Percentiles rank a stretch among this genome's conserved stretches.
Conservation (phyloP, 192 early-diverging fungal genomes). For the Coemansia sp. region DNA sequence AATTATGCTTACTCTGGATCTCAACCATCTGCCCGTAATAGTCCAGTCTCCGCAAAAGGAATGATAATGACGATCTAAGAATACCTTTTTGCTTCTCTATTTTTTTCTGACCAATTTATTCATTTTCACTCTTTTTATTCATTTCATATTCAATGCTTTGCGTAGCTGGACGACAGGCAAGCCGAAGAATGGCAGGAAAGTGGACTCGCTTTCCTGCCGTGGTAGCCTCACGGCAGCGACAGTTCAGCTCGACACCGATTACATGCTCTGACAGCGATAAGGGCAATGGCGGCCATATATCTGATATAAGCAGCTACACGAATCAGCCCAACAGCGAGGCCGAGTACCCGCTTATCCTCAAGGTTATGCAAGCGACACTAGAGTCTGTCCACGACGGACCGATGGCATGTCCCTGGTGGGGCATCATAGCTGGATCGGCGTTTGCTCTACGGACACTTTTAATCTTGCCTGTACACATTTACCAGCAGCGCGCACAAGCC, state of each 20-base stretch:
- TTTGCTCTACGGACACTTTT: slow-evolving; percentile 20
- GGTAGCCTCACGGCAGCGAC: neutral
- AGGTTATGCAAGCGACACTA: slow-evolving; percentile 23
- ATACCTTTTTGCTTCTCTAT: neutral
- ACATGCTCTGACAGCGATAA: neutral
- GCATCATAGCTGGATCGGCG: slow-evolving; percentile 29
- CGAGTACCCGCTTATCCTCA: slow-evolving; percentile 19
- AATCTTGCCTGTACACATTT: slow-evolving; percentile 25
- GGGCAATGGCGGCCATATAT: neutral
- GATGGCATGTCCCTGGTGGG: slow-evolving; percentile 42
- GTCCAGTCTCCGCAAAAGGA: slow-evolving; percentile 52
- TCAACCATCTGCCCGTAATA: slow-evolving; percentile 47
- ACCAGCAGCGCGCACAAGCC: slow-evolving; percentile 34
- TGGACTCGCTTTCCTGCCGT: neutral
- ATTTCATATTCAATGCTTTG: neutral
- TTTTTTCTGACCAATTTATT: neutral
- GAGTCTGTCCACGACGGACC: slow-evolving; percentile 40
- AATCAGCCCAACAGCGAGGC: slow-evolving; percentile 8
- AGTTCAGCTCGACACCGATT: slow-evolving; percentile 13
- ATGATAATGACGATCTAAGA: neutral
- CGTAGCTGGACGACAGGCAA: neutral
- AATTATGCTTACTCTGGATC: slow-evolving; percentile 92
- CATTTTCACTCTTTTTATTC: neutral
- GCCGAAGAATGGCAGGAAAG: neutral
- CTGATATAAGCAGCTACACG: neutral